Base-by-base conservation (phyloP, 1,139 yeast genomes). In the Magnusiomyces magnusii region DNA sequence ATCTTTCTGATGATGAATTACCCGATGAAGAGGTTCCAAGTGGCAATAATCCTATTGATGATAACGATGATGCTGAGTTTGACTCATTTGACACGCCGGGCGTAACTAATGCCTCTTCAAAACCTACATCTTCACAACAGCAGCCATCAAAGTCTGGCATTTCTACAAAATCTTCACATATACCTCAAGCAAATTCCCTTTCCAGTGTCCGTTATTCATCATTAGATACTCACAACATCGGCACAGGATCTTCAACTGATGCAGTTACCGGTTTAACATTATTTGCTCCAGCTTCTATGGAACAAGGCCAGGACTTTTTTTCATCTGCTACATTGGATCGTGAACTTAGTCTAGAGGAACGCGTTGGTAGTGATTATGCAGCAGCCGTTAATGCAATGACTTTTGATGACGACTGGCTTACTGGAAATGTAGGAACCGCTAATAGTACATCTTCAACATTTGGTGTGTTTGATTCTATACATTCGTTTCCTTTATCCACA, bases 1-100 rank as follows among this genome's bases (percentile, higher is more conserved):
- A 92, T 66, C 77, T 93, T 59, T 98, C 98, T 0, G 98, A 91
- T 55, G 97, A 90, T 58, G 89, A 83, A 55, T 64, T 76, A 7
- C 78, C 80, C 0, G 78, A 74, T 17, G 83, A 79, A 60, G 80
- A 74, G 36, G 63, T 63, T 51, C 55, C 64, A 9, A 47, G 57
- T 41, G 63, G 62, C 36, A 58, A 63, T 49, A 47, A 63, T 39
- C 66, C 58, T 15, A 68, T 61, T 9, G 70, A 64, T 24, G 72
- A 67, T 23, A 73, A 65, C 9, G 73, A 65, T 3, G 72, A 68
- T 17, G 71, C 24, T 44, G 27, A 5, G n/a, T 44, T 23, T 44
- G 49, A 17, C 27, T 9, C 49, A 9, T 44, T 44, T 44, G 49
- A n/a, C 21, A 39, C 5, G 17, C 5, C 19, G 10, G 44, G 19